Percentiles rank a stretch among this genome's conserved stretches.
Evolutionary conservation across 345 rosid genomes (phyloP).

Genomic region (Luvunga scandens): DNA sequence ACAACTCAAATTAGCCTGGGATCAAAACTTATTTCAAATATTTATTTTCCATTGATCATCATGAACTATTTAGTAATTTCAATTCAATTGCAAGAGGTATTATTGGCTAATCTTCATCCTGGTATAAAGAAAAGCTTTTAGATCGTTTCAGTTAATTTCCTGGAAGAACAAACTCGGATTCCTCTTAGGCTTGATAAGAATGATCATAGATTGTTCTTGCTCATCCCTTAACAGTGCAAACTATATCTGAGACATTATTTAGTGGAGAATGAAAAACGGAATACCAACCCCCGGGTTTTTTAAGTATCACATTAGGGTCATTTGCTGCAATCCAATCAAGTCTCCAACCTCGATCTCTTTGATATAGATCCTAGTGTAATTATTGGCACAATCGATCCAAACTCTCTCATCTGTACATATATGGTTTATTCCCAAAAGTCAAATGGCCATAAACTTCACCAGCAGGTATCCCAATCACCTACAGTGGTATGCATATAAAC

Average conservation of each 20-base stretch:
- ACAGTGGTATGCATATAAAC: too few species aligned
- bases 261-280: neutral
- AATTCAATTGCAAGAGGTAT: too few species aligned
- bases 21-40: too few species aligned
- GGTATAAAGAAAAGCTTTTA: too few species aligned
- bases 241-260: neutral
- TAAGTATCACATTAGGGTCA: constrained; percentile 42
- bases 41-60: too few species aligned
- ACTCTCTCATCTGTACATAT: constrained; percentile 52
- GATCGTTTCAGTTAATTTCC: too few species aligned
- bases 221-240: neutral
- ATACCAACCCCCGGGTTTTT: constrained; percentile 36
- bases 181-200: too few species aligned
- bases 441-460: constrained; percentile 59
- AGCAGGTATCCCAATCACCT: constrained; percentile 42
- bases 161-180: too few species aligned
- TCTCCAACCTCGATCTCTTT: constrained; percentile 71
- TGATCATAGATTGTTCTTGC: too few species aligned
- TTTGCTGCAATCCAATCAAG: constrained; percentile 51
- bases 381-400: constrained; percentile 53
- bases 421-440: constrained; percentile 46
- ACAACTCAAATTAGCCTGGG: too few species aligned
- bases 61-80: too few species aligned
- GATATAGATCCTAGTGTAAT: constrained; percentile 60
- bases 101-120: too few species aligned